These are phyloP conservation scores for Sphenostylis stenocarpa DNA, from an alignment of 306 rosid species.

Conservation along the genomic window DNA sequence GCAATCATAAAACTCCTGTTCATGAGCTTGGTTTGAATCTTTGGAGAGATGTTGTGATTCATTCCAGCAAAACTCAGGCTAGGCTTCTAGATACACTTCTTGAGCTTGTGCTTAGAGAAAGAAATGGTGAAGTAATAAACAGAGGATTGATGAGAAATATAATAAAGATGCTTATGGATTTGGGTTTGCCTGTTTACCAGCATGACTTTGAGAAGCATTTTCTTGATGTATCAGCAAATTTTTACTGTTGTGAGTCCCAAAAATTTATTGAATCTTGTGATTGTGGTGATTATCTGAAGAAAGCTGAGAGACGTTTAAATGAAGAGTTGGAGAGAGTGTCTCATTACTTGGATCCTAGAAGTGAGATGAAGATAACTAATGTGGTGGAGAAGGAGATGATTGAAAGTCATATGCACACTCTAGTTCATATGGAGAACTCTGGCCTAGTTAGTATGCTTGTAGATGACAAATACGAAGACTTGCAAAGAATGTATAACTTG, in stretches of 20 bases:
- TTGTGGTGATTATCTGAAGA: constrained; percentile 55
- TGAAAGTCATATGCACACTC: constrained; percentile 48
- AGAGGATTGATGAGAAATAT: constrained; percentile 61
- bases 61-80: constrained; percentile 49
- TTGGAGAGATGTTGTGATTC: constrained; percentile 60
- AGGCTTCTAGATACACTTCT: constrained; percentile 60
- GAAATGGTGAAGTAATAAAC: constrained; percentile 56
- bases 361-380: constrained; percentile 46
- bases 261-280: constrained; percentile 56
- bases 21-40: constrained; percentile 61
- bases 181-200: constrained; percentile 53
- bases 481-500: constrained; percentile 51
- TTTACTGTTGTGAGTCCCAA: constrained; percentile 55
- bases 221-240: constrained; percentile 49
- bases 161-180: constrained; percentile 54
- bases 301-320: constrained; percentile 55
- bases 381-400: constrained; percentile 60
- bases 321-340: constrained; percentile 57
- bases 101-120: constrained; percentile 50
- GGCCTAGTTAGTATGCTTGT: constrained; percentile 55
- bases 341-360: constrained; percentile 54
- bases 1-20: constrained; percentile 57
- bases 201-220: constrained; percentile 54
- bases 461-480: constrained; percentile 57
- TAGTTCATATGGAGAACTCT: constrained; percentile 60